Conservation (phyloP, 441 rosid genomes). For the Gossypium laxum region DNA sequence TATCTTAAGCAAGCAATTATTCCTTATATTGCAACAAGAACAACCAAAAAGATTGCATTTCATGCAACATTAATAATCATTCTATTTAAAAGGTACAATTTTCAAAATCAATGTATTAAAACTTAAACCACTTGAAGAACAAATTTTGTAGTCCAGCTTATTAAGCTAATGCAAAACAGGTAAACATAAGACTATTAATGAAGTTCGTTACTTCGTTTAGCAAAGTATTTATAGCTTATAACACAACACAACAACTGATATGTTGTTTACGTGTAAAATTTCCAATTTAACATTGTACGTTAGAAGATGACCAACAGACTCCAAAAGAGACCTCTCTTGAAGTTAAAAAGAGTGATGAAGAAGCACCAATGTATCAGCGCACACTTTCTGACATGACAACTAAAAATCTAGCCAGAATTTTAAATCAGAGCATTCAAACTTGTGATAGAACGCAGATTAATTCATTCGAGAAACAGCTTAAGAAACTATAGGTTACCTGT, state of each 20-base stretch:
- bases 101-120: background rate
- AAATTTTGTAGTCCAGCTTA: background rate
- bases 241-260: background rate
- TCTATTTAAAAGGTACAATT: background rate
- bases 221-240: background rate
- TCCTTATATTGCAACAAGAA: background rate
- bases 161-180: background rate
- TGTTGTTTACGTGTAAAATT: background rate
- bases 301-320: background rate
- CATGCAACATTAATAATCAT: background rate
- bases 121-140: background rate
- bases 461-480: background rate
- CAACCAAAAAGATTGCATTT: background rate
- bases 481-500: background rate
- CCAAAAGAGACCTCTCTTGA: background rate
- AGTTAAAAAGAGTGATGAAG: background rate
- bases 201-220: background rate
- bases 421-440: background rate
- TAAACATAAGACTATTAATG: background rate
- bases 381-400: background rate
- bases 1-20: background rate
- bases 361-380: background rate
- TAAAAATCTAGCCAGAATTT: background rate
- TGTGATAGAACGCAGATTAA: background rate
- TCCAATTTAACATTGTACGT: background rate